Percentiles rank a stretch among this genome's conserved stretches.
Conservation (phyloP, 306 rosid genomes). For the Sindora glabra region DNA sequence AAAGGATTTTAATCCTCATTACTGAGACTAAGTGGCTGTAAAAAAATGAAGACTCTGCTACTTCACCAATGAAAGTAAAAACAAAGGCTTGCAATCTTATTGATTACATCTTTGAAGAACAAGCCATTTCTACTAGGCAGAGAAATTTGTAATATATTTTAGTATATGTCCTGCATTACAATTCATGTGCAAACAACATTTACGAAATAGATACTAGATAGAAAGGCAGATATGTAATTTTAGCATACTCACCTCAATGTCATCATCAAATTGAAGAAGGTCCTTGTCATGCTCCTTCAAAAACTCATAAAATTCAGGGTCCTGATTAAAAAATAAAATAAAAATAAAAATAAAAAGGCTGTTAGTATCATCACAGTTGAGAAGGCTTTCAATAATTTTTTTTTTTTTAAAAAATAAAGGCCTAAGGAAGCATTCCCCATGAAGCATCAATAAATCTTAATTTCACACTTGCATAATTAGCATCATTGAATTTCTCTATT, state of each 20-base stretch:
- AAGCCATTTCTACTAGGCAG: too few relatives aligned
- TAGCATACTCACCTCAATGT: constrained; percentile 51
- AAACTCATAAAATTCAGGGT: constrained; percentile 74
- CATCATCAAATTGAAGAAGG: constrained; percentile 79
- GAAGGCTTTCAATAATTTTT: too few relatives aligned
- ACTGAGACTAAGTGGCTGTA: too few relatives aligned
- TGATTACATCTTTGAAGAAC: too few relatives aligned
- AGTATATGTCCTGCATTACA: not conserved
- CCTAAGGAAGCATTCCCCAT: not conserved
- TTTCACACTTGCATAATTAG: not conserved
- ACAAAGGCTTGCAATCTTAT: too few relatives aligned
- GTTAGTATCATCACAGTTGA: constrained; percentile 22
- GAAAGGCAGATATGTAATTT: not conserved
- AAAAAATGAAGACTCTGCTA: too few relatives aligned
- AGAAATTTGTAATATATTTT: too few relatives aligned
- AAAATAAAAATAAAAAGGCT: not conserved
- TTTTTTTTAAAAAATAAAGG: not conserved
- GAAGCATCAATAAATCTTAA: not conserved
- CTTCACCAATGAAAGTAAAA: too few relatives aligned
- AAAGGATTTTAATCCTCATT: too few relatives aligned
- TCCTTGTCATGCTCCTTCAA: constrained; percentile 71
- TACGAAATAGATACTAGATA: not conserved
- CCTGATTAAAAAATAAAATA: constrained; percentile 38
- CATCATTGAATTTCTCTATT: not conserved
- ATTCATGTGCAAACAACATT: not conserved